Conservation (phyloP, 208 protist species). For the Balamuthia mandrillaris region DNA sequence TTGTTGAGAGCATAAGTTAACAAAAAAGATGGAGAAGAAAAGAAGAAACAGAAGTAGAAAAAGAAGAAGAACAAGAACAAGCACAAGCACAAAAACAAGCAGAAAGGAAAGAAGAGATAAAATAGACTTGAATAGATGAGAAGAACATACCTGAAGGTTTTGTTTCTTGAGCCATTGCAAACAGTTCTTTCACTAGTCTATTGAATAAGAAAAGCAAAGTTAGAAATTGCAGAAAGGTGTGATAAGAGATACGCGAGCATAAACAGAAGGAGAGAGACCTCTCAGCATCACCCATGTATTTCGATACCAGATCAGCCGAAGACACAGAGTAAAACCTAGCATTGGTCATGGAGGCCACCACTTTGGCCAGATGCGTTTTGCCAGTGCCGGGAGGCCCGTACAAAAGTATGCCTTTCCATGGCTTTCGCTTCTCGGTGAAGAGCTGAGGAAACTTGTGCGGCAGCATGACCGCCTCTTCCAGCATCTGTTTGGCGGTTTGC, state of each 20-base stretch:
- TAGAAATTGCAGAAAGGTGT: neutral
- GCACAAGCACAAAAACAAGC: neutral
- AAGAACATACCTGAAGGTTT: constrained; percentile 56
- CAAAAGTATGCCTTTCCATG: constrained; percentile 87
- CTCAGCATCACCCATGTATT: constrained; percentile 97
- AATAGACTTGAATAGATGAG: neutral
- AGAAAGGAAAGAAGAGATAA: neutral
- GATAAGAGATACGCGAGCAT: neutral
- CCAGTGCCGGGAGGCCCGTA: constrained; percentile 89
- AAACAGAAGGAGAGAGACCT: constrained; percentile 55
- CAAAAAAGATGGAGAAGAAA: too few species aligned
- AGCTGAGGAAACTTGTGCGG: constrained; percentile 92
- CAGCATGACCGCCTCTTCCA: constrained; percentile 94
- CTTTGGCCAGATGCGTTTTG: constrained; percentile 86
- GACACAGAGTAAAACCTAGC: constrained; percentile 95
- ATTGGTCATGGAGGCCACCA: constrained; percentile 84
- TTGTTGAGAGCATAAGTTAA: too few species aligned
- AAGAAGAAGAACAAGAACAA: too few species aligned
- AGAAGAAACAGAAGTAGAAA: neutral
- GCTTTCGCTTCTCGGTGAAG: constrained; percentile 80
- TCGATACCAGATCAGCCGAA: constrained; percentile 92
- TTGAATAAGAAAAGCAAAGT: too few species aligned
- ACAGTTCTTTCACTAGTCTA: constrained; percentile 89
- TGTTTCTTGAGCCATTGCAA: constrained; percentile 90
- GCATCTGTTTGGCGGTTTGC: constrained; percentile 84